A percentile compares a stretch with the other conserved stretches of the same genome.
Conservation (phyloP, 176 grass and related monocot genomes). For the Rhipidocladum racemiflorum region DNA sequence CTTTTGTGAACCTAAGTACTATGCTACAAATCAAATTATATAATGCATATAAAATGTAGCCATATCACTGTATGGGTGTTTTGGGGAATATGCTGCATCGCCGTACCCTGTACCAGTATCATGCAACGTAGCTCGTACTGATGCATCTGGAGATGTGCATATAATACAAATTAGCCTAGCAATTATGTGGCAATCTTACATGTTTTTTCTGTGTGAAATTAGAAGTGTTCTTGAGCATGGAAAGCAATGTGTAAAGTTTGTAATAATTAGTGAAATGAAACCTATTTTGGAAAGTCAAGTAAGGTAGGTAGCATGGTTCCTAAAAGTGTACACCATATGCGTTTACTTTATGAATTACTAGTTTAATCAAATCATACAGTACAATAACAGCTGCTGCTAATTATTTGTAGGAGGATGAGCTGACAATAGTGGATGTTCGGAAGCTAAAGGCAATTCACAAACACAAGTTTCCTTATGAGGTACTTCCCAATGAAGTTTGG, state of each 20-base stretch:
- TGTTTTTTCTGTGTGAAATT: background rate
- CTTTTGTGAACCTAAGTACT: background rate
- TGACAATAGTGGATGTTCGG: constrained; percentile 95
- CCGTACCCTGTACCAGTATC: background rate
- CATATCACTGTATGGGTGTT: background rate
- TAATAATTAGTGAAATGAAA: constrained; percentile 1
- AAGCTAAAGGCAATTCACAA: constrained; percentile 70
- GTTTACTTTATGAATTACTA: constrained; percentile 23
- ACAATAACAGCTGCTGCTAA: constrained; percentile 27
- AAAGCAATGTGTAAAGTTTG: background rate
- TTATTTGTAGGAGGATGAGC: constrained; percentile 83
- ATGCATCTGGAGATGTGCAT: background rate
- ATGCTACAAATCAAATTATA: background rate
- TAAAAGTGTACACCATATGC: background rate
- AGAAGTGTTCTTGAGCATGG: constrained; percentile 21
- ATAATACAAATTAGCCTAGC: background rate
- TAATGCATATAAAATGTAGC: background rate
- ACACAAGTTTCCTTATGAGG: constrained; percentile 88
- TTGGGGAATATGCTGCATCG: background rate
- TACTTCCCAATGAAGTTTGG: constrained; percentile 33
- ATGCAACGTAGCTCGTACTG: background rate
- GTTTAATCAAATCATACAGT: constrained; percentile 10
- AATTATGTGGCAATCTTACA: constrained; percentile 13
- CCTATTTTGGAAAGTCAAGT: background rate
- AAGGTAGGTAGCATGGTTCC: background rate